phyloP scores from a whole-genome alignment of 1,284 basidiomycete genomes.

The Mrakiaceae sp. region DNA sequence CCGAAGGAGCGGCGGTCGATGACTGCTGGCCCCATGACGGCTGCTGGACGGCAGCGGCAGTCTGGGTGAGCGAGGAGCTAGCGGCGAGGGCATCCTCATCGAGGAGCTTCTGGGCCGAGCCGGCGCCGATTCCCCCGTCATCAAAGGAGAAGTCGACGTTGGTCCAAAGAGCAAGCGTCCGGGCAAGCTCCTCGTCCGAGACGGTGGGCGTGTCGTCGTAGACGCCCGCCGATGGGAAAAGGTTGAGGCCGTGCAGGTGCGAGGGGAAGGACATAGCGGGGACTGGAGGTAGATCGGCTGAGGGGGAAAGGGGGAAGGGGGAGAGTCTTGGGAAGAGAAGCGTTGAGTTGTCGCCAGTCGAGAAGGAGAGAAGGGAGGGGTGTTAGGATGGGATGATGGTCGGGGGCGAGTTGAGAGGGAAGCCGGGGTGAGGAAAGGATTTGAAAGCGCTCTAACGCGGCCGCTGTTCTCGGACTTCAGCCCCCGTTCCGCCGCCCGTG shows the following conservation, averaged over 20 bases:
- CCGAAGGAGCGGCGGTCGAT: not conserved
- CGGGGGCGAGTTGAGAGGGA: too few species aligned
- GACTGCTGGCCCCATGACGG: not conserved
- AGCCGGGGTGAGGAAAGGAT: too few species aligned
- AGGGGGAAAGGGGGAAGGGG: too few species aligned
- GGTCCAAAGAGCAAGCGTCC: conserved; percentile 15
- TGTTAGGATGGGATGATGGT: too few species aligned
- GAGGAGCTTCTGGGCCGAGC: conserved; percentile 3
- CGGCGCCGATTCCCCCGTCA: conserved; percentile 14
- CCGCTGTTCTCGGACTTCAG: too few species aligned
- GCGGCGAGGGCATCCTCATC: conserved; percentile 11
- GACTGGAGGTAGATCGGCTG: too few species aligned
- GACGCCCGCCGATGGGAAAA: not conserved
- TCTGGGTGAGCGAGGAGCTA: not conserved
- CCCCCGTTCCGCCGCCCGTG: too few species aligned
- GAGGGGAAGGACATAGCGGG: conserved; percentile 11
- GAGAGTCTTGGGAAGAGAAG: too few species aligned
- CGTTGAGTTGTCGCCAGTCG: too few species aligned
- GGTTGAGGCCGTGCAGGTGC: conserved; percentile 16
- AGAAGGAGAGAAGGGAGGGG: too few species aligned
- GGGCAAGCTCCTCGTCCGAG: conserved; percentile 12
- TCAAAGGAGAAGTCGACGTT: conserved; percentile 18
- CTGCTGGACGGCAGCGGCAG: conserved; percentile 1
- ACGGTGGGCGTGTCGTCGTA: not conserved
- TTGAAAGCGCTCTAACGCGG: too few species aligned